Base-by-base conservation (phyloP, 768 basidiomycete genomes). In the Termitomyces sp. region DNA sequence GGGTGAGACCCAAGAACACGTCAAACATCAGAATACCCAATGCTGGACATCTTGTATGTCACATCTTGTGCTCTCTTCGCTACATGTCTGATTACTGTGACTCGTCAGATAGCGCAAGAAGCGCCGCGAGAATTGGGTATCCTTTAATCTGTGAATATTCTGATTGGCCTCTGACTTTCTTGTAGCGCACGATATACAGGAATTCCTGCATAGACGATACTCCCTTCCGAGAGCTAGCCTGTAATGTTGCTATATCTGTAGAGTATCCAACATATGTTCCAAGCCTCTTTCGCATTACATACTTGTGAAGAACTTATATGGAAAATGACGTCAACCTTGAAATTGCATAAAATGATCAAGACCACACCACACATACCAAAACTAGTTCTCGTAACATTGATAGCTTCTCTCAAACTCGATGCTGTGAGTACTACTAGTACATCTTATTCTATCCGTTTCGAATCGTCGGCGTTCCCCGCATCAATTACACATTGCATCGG, bases 11-110 rank as follows among this genome's bases (percentile, higher is more conserved):
- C 0, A 64, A 62, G 44, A 79, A 80, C 56, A 56, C 75, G 33
- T 73, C 70, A 26, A 78, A 80, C 62, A 61, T 75, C 1, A 66
- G 67, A 40, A 72, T 80, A 28, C 49, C 62, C 6, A 64, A 61
- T 47, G 74, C 75, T 31, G 78, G 78, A 5, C 79, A 80, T 71
- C 66, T 81, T 60, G 78, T 80, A 50, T 50, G 72, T 64, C 23
- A 28, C 15, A 28, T 50, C 1, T 53, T 62, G 6, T 1, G 17
- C 38, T 42, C 8, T 59, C 40, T 30, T 33, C 11, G 17, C 43
- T 48, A 40, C 10, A 40, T 15, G 14, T 40, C 10, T 44, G 23
- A 11, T 42, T 11, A 31, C 41, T 21, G 45, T n/a, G 23, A 37
- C 31, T 30, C 19, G 11, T 44, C 26, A 78, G 75, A 75, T 78